Percentiles rank a stretch among this genome's conserved stretches.
These are phyloP conservation scores for Parathielavia appendiculata DNA, from an alignment of 495 filamentous ascomycete genomes.

Conservation along the genomic window DNA sequence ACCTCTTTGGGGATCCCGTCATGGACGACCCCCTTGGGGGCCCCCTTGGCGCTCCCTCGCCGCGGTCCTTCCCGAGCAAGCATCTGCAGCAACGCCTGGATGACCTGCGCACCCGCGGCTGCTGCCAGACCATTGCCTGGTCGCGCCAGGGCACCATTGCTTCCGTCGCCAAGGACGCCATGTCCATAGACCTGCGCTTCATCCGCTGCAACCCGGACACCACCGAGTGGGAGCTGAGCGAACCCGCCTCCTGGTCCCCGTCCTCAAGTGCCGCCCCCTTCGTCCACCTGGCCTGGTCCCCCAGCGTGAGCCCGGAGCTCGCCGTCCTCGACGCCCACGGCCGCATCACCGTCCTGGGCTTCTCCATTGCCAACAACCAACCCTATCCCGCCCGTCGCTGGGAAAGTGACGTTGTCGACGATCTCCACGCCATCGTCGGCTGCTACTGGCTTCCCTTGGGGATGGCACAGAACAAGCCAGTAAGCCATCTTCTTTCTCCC, in stretches of 20 bases:
- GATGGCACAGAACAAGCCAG: slow-evolving; percentile 42
- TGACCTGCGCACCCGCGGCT: slow-evolving; percentile 72
- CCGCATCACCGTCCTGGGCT: slow-evolving; percentile 61
- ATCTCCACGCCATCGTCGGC: slow-evolving; percentile 71
- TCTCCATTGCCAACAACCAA: slow-evolving; percentile 61
- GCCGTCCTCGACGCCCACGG: slow-evolving; percentile 71
- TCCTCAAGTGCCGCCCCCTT: slow-evolving; percentile 45
- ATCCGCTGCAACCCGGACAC: slow-evolving; percentile 63
- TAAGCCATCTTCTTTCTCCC: slow-evolving; percentile 28
- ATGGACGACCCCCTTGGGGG: slow-evolving; percentile 44
- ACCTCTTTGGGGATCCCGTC: slow-evolving; percentile 70
- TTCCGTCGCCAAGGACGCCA: slow-evolving; percentile 66
- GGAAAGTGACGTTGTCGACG: slow-evolving; percentile 58
- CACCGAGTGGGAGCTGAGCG: slow-evolving; percentile 73
- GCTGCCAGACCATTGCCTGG: slow-evolving; percentile 86
- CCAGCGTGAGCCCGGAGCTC: slow-evolving; percentile 60
- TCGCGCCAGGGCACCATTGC: slow-evolving; percentile 85
- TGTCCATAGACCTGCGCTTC: slow-evolving; percentile 62
- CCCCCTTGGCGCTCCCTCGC: slow-evolving; percentile 46
- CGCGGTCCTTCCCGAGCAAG: slow-evolving; percentile 51
- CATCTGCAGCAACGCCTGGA: slow-evolving; percentile 68
- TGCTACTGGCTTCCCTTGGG: slow-evolving; percentile 71
- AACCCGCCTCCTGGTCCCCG: slow-evolving; percentile 41
- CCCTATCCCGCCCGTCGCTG: slow-evolving; percentile 52
- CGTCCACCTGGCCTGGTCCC: slow-evolving; percentile 76